Percentiles rank a stretch among this genome's conserved stretches.
These are phyloP conservation scores for Acanthamoeba triangularis DNA, from an alignment of 208 protist genomes.

Conservation along the genomic window DNA sequence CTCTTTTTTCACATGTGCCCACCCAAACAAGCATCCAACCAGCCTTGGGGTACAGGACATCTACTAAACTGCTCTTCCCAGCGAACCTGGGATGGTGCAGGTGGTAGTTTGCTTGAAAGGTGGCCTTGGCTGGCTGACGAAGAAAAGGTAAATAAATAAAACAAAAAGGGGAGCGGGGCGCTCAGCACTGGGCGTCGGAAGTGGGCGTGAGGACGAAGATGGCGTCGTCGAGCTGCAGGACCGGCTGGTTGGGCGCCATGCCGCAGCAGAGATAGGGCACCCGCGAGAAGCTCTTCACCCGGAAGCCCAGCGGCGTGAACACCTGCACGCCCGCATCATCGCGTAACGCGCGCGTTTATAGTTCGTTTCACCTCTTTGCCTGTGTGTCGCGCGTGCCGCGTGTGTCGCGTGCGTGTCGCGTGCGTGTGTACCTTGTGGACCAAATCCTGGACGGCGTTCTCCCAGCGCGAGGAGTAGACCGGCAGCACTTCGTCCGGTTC, in stretches of 20 bases:
- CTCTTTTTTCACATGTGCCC: no score
- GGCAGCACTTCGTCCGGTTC: neutral
- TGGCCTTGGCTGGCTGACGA: no score
- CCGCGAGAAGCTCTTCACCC: neutral
- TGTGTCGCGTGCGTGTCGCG: no score
- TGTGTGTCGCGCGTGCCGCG: neutral
- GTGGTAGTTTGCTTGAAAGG: no score
- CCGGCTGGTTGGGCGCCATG: neutral
- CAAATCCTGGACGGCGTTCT: neutral
- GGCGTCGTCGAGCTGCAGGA: slow-evolving; percentile 16
- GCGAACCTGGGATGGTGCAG: no score
- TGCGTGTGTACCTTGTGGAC: neutral
- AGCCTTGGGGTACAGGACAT: no score
- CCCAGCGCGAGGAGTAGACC: neutral
- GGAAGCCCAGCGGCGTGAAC: slow-evolving; percentile 32
- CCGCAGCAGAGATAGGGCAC: slow-evolving; percentile 58
- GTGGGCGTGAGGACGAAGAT: slow-evolving; percentile 11
- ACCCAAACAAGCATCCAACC: no score
- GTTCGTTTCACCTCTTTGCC: no score
- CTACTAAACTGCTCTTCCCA: no score
- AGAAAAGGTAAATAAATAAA: no score
- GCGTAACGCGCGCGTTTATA: neutral
- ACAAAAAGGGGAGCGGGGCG: no score
- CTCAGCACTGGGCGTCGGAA: no score
- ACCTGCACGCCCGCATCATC: neutral